A percentile compares a stretch with the other conserved stretches of the same genome.
phyloP scores from a whole-genome alignment of 768 basidiomycete species.

The Boletus sp. region DNA sequence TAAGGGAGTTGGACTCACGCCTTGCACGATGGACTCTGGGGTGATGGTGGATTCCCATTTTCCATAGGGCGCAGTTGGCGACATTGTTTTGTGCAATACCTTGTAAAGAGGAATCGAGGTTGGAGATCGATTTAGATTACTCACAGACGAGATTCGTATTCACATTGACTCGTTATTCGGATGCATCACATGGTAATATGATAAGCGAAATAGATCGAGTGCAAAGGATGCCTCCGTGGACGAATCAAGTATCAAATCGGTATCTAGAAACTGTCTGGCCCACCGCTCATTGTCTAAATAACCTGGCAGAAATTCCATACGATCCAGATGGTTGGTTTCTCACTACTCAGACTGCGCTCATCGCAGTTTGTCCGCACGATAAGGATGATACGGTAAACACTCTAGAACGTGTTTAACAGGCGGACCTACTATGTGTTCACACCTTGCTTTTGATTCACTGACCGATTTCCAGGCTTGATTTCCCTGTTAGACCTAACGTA shows the following conservation, averaged over 20 bases:
- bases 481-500: too few relatives aligned
- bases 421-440: too few relatives aligned
- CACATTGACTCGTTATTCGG: neutral
- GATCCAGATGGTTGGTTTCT: too few relatives aligned
- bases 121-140: neutral
- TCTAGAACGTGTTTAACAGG: neutral
- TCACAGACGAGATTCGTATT: neutral
- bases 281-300: too few relatives aligned
- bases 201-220: neutral
- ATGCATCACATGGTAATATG: neutral
- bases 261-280: too few relatives aligned
- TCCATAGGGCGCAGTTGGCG: conserved; percentile 50
- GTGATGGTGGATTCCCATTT: conserved; percentile 62
- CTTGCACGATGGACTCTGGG: conserved; percentile 48
- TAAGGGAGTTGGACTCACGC: conserved; percentile 32
- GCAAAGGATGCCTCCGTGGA: neutral
- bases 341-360: too few relatives aligned
- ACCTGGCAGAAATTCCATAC: too few relatives aligned
- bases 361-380: too few relatives aligned
- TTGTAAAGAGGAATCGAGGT: neutral
- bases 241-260: neutral
- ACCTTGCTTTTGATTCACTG: too few relatives aligned
- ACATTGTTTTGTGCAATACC: conserved; percentile 8
- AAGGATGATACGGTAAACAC: too few relatives aligned
- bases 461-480: too few relatives aligned